Conservation (phyloP, 768 basidiomycete species). For the Lactarius psammicola region DNA sequence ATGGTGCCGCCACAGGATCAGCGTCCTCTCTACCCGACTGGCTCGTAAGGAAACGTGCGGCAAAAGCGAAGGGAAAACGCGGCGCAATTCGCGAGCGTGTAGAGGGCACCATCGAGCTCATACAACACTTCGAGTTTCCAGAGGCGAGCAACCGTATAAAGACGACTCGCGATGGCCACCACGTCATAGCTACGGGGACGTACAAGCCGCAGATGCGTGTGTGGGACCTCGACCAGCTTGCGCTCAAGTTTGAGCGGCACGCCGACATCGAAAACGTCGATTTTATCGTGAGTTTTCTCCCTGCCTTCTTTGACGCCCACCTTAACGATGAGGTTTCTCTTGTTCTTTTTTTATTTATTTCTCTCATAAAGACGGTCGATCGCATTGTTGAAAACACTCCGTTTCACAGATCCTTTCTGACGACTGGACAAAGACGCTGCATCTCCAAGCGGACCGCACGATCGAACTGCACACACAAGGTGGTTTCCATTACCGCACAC, state of each 20-base stretch:
- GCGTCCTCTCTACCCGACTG: conserved; percentile 94
- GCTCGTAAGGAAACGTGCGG: conserved; percentile 73
- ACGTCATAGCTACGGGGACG: conserved; percentile 91
- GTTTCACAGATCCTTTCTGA: conserved; percentile 78
- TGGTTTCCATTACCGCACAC: conserved; percentile 87
- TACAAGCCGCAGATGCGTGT: conserved; percentile 98
- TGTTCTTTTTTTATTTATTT: not conserved
- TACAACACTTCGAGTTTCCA: conserved; percentile 96
- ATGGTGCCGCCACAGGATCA: conserved; percentile 83
- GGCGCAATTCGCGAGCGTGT: conserved; percentile 65
- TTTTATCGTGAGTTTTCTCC: conserved; percentile 81
- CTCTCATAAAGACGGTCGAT: not conserved
- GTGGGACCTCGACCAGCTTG: conserved; percentile 91
- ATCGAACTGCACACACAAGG: conserved; percentile 93
- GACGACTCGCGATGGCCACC: conserved; percentile 87
- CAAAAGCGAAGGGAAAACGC: conserved; percentile 61
- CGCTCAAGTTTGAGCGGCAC: conserved; percentile 94
- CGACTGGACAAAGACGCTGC: conserved; percentile 98
- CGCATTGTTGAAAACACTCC: conserved; percentile 3
- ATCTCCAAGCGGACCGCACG: conserved; percentile 94
- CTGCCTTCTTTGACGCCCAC: not conserved
- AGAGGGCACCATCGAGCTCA: conserved; percentile 84
- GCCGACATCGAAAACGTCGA: conserved; percentile 97
- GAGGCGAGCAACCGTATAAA: conserved; percentile 92
- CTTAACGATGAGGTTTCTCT: conserved; percentile 2